These are phyloP conservation scores for Chalciporus sp. DNA, from an alignment of 1,284 basidiomycete genomes.

Conservation along the genomic window DNA sequence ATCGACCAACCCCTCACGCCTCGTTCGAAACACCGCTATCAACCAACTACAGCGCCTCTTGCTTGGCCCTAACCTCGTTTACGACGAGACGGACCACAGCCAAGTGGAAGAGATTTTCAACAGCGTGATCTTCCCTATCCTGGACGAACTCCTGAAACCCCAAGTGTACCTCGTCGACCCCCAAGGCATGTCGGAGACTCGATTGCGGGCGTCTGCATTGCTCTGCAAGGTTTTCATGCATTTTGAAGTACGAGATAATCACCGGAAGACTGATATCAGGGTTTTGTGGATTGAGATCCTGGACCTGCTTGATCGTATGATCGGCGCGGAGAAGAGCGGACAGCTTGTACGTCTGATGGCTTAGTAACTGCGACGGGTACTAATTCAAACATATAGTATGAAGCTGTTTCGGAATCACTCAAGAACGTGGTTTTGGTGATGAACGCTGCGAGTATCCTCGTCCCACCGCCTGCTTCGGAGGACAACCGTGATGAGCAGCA, in stretches of 20 bases:
- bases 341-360: constrained; percentile 70
- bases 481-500: constrained; percentile 67
- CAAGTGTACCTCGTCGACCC: constrained; percentile 82
- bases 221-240: constrained; percentile 97
- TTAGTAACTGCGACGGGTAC: constrained; percentile 3
- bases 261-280: constrained; percentile 69
- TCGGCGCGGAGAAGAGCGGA: constrained; percentile 83
- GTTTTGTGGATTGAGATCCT: constrained; percentile 91
- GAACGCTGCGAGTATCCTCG: constrained; percentile 84
- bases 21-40: constrained; percentile 86
- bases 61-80: constrained; percentile 75
- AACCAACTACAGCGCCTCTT: constrained; percentile 86
- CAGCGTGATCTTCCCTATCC: constrained; percentile 86
- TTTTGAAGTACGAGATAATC: constrained; percentile 77
- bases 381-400: constrained; percentile 58
- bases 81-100: constrained; percentile 55
- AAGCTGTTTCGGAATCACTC: constrained; percentile 93
- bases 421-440: constrained; percentile 98
- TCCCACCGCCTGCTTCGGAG: constrained; percentile 61
- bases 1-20: constrained; percentile 82
- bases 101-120: constrained; percentile 87
- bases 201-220: constrained; percentile 83
- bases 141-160: constrained; percentile 90
- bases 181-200: constrained; percentile 87
- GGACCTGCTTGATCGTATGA: constrained; percentile 87